Conservation (phyloP, 306 rosid species). For the Cucurbita pepo region DNA sequence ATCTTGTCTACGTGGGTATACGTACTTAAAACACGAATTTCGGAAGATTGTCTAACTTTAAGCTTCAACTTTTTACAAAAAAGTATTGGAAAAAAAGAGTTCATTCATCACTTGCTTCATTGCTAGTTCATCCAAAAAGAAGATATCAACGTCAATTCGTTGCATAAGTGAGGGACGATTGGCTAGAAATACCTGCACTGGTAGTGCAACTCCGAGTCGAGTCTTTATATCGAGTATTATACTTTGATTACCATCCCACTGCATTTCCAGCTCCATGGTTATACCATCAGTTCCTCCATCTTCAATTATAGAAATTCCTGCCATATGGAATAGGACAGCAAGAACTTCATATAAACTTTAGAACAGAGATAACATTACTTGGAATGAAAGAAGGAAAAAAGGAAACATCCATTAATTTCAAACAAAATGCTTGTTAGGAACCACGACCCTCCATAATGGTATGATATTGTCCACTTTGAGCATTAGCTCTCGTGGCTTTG, state of each 20-base stretch:
- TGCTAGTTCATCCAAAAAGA: not conserved
- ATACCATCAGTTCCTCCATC: slow-evolving; percentile 47
- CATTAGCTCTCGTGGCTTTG: no score
- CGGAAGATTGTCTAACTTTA: not conserved
- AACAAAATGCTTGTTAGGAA: no score
- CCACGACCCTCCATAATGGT: no score
- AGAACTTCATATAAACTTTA: not conserved
- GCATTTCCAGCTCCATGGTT: slow-evolving; percentile 87
- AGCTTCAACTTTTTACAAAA: not conserved
- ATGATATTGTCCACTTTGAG: no score
- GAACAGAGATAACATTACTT: not conserved
- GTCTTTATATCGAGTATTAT: slow-evolving; percentile 78
- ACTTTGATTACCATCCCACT: slow-evolving; percentile 98
- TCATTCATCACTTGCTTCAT: not conserved
- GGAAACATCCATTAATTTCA: not conserved
- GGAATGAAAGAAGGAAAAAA: not conserved
- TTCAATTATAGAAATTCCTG: slow-evolving; percentile 76
- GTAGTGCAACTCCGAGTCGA: slow-evolving; percentile 60
- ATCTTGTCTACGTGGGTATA: not conserved
- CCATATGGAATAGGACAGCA: not conserved
- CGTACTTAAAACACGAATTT: not conserved
- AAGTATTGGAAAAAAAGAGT: not conserved
- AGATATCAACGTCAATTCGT: not conserved
- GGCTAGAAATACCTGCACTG: slow-evolving; percentile 62
- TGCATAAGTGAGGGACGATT: not conserved